Evolutionary conservation across 257 asterid genomes (phyloP), one percentile per base, ranked within the genome.

Genomic region (Solanum clarkiae): DNA sequence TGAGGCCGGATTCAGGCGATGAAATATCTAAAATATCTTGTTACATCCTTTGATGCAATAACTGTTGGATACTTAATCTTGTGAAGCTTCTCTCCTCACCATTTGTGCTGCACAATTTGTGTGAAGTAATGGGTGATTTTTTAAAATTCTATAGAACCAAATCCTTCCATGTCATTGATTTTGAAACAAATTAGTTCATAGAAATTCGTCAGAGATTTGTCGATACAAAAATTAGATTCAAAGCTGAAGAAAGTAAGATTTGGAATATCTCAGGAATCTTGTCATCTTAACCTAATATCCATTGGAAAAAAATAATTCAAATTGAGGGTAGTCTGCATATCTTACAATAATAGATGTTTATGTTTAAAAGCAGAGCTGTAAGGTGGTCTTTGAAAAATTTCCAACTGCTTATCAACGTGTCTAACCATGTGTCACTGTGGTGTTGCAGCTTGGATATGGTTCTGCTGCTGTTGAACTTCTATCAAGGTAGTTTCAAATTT

Each of bases 381-480:
- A 10, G 63, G 82, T 26, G 65, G 47, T 26, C 57, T 77, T 26
- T 29, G 65, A 26, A 62, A 55, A 15, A 5, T 16, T 40, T 55
- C 47, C 36, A 63, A 13, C 84, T 66, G 7, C 40, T 70, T 57
- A 18, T 8, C 82, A 80, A 45, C 62, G 12, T 45, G 68, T 84
- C 62, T 85, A 62, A 80, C 65, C 56, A 63, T 85, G 65, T 51
- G 55, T 68, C 45, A 81, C 53, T 80, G 80, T 88, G 22, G 86
- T 86, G 24, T 87, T 90, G 92, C 96, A 96, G 98, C 92, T 88
- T 86, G 98, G 97, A 88, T 95, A 95, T 87, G 98, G 98, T 69
- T 92, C 99, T 81, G 92, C 90, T 54, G 99, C 98, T 10, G 93
- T 95, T 83, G 97, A 97, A 86, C 95, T 92, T 59, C 90, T 97